Conservation (phyloP, 169 alveolate genomes). For the Eimeria necatrix region DNA sequence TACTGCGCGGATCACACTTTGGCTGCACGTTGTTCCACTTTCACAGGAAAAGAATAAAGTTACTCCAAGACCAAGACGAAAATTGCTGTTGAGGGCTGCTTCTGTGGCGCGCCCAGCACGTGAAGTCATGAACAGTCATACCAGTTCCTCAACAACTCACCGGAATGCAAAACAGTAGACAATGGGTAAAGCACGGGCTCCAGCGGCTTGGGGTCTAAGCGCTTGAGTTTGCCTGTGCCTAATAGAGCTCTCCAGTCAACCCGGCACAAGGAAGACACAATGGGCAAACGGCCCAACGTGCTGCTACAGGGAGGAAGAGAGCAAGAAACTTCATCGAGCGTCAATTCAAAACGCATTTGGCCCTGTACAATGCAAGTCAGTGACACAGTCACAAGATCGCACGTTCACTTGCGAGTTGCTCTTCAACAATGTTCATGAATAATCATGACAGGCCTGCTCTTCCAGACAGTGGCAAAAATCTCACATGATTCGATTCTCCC, state of each 20-base stretch:
- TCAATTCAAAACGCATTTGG: background rate
- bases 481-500: background rate
- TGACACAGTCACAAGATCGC: too few species aligned
- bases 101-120: background rate
- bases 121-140: background rate
- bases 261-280: background rate
- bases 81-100: background rate
- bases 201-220: background rate
- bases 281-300: background rate
- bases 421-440: too few species aligned
- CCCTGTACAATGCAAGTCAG: background rate
- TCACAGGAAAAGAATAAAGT: background rate
- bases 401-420: too few species aligned
- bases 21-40: too few species aligned
- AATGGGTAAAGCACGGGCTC: constrained; percentile 32
- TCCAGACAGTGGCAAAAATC: background rate
- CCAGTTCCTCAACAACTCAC: background rate
- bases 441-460: too few species aligned
- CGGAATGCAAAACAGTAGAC: constrained; percentile 38
- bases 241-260: background rate
- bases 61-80: background rate
- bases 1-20: too few species aligned
- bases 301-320: background rate
- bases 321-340: constrained; percentile 33
- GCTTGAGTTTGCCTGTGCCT: background rate